phyloP scores from a whole-genome alignment of 1,284 basidiomycete genomes.

The Schizopora paradoxa region DNA sequence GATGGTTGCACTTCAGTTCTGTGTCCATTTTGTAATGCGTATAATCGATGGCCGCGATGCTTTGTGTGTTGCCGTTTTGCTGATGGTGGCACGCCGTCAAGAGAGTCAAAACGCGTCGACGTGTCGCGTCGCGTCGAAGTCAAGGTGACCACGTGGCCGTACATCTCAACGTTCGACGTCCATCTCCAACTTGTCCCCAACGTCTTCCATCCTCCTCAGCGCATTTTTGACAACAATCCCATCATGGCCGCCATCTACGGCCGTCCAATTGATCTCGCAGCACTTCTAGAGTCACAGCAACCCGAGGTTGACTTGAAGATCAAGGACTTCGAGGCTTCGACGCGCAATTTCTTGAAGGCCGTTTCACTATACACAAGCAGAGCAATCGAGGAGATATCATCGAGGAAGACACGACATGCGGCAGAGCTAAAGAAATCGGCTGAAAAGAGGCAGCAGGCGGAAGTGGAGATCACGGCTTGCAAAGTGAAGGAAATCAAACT shows the following conservation, averaged over 20 bases:
- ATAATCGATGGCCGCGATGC: neutral
- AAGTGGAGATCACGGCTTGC: conserved; percentile 63
- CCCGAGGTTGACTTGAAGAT: conserved; percentile 64
- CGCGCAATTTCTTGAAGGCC: conserved; percentile 63
- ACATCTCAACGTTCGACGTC: no score
- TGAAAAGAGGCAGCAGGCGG: conserved; percentile 52
- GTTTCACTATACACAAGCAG: conserved; percentile 63
- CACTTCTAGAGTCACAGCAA: conserved; percentile 48
- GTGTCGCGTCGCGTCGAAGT: no score
- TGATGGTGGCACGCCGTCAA: no score
- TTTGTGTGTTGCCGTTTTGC: neutral
- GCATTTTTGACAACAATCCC: no score
- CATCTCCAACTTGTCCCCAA: no score
- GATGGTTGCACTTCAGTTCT: conserved; percentile 67
- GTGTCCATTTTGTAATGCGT: conserved; percentile 33
- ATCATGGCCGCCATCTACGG: conserved; percentile 42
- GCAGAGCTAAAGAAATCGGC: conserved; percentile 52
- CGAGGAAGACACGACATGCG: conserved; percentile 49
- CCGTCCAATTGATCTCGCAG: conserved; percentile 57
- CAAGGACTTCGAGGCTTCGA: conserved; percentile 56
- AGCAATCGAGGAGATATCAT: conserved; percentile 56
- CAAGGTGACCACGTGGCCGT: no score
- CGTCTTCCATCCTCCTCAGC: no score
- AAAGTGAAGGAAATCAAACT: conserved; percentile 71
- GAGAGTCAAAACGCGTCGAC: no score